phyloP scores from a whole-genome alignment of 2,329 filamentous ascomycete species.

The Colletotrichum euphorbiae region DNA sequence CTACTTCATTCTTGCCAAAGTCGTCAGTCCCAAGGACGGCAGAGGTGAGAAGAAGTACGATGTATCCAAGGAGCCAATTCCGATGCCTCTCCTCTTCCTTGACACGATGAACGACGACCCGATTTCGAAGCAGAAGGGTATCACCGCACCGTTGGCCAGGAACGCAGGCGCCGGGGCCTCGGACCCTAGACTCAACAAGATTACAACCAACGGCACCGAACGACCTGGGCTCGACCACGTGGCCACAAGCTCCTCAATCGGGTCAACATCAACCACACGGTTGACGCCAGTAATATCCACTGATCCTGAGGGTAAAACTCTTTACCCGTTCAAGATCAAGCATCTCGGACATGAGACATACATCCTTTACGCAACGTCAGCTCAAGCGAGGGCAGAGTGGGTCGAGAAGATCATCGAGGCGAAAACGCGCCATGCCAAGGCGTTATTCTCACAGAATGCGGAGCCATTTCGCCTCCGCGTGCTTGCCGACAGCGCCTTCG shows the following conservation, averaged over 20 bases:
- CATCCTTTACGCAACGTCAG: slow-evolving; percentile 85
- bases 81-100: slow-evolving; percentile 93
- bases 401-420: slow-evolving; percentile 93
- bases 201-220: slow-evolving; percentile 61
- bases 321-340: slow-evolving; percentile 96
- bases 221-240: slow-evolving; percentile 74
- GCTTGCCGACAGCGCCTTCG: slow-evolving; percentile 91
- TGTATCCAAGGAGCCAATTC: slow-evolving; percentile 93
- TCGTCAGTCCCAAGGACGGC: slow-evolving; percentile 74
- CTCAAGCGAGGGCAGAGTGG: slow-evolving; percentile 85
- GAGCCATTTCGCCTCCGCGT: slow-evolving; percentile 94
- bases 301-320: slow-evolving; percentile 82
- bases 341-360: slow-evolving; percentile 95
- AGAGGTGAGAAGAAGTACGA: slow-evolving; percentile 88
- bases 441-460: slow-evolving; percentile 90
- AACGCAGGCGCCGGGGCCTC: slow-evolving; percentile 72
- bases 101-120: slow-evolving; percentile 94
- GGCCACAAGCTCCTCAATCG: slow-evolving; percentile 74
- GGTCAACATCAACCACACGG: slow-evolving; percentile 56
- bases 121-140: slow-evolving; percentile 83
- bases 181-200: slow-evolving; percentile 68
- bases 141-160: slow-evolving; percentile 70
- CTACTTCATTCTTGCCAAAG: slow-evolving; percentile 93
- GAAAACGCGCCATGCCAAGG: slow-evolving; percentile 92
- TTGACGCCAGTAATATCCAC: slow-evolving; percentile 61